Evolutionary conservation across 495 filamentous ascomycete genomes (phyloP), one percentile per base, ranked within the genome.

Genomic region (Peziza echinospora): DNA sequence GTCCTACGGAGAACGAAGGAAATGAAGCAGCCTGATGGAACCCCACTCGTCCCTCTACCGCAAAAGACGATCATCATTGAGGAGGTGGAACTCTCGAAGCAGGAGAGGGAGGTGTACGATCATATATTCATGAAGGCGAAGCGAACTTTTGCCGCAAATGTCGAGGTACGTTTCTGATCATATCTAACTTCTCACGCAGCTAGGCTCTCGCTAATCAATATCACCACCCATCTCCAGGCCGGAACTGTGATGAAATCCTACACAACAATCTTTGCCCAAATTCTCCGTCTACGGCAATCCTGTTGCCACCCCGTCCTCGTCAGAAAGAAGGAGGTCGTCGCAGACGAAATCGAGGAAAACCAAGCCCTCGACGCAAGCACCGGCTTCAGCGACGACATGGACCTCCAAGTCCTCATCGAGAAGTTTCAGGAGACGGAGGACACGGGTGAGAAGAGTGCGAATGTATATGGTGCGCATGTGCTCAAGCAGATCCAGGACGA

Each of bases 1-100:
- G 89, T 97, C n/a, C 75, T 96, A 53, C 73, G 89, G 23, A 71
- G 89, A 50, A 97, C 89, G 0, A 97, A 96, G 60, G 84, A 87
- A 47, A 97, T 96, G 89, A 92, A 85, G 61, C 94, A 84, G 0
- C 89, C 89, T 0, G 76, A 85, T 39, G 89, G 91, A 7, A 67
- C 82, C 51, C 81, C 82, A 21, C 63, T 97, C 16, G 86, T 97
- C 0, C 76, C 82, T 0, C 65, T 97, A 6, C 89, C 86, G n/a
- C 74, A 75, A 6, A 78, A 82, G 51, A 74, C 70, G 0, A 72
- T 94, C 47, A 74, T 80, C 17, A 80, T 97, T 43, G 79, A 92
- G 44, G 75, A 85, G 40, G 71, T 97, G 24, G 77, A 93, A 52
- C 71, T 97, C 17, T 83, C 84, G 0, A 67, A 78, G 46, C 65